A percentile compares a stretch with the other conserved stretches of the same genome.
These are phyloP conservation scores for Penicillium thymicola DNA, from an alignment of 2,329 filamentous ascomycete genomes.

Conservation along the genomic window DNA sequence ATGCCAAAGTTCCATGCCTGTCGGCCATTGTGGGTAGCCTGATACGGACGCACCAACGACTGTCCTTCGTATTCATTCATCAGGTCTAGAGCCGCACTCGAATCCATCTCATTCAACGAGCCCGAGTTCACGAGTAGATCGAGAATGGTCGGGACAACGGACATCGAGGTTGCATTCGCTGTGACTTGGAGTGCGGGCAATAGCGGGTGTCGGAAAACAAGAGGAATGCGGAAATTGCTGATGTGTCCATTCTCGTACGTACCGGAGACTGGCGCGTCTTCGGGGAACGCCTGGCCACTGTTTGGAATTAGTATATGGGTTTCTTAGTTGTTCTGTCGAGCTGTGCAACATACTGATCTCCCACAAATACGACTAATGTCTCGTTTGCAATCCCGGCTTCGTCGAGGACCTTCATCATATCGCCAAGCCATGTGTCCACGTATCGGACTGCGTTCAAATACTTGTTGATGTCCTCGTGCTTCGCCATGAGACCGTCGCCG, in stretches of 20 bases:
- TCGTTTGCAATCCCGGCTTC: constrained; percentile 45
- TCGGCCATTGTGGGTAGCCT: constrained; percentile 33
- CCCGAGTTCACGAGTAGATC: constrained; percentile 43
- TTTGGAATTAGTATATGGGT: constrained; percentile 1
- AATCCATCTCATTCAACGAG: constrained; percentile 37
- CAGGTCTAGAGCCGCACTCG: constrained; percentile 35
- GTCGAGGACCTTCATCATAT: constrained; percentile 42
- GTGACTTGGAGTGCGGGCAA: constrained; percentile 43
- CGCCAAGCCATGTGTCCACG: constrained; percentile 40
- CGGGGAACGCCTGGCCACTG: constrained; percentile 43
- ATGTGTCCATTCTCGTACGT: constrained; percentile 47
- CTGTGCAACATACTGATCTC: constrained; percentile 35
- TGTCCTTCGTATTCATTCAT: constrained; percentile 47
- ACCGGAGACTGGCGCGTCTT: constrained; percentile 38
- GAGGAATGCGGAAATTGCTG: constrained; percentile 44
- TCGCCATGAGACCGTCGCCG: constrained; percentile 15
- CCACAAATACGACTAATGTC: constrained; percentile 45
- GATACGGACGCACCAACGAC: constrained; percentile 43
- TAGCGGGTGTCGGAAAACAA: constrained; percentile 45
- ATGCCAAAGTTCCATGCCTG: constrained; percentile 33
- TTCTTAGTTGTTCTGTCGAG: not conserved
- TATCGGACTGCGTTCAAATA: constrained; percentile 45
- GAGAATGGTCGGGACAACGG: constrained; percentile 46
- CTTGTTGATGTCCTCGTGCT: constrained; percentile 38
- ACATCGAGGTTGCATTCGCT: constrained; percentile 42